These are phyloP conservation scores for Calocera cornea DNA, from an alignment of 768 basidiomycete species.

Conservation along the genomic window DNA sequence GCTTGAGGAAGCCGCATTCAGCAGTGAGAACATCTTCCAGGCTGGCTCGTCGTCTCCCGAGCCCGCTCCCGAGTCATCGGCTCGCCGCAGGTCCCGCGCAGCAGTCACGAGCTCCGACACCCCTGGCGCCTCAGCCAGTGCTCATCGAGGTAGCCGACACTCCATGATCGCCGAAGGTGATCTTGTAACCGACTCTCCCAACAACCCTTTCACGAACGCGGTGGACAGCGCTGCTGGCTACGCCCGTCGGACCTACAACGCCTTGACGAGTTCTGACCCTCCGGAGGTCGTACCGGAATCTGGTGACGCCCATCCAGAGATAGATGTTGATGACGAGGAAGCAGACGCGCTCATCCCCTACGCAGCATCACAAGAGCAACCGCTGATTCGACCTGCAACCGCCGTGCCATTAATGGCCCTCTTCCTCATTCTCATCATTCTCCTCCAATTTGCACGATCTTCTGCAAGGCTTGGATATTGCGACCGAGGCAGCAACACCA, in stretches of 20 bases:
- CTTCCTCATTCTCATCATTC: background rate
- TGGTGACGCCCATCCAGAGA: background rate
- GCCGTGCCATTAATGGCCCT: background rate
- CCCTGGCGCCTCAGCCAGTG: background rate
- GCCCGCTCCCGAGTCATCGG: background rate
- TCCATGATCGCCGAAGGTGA: background rate
- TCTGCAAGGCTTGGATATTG: conserved; percentile 63
- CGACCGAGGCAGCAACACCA: conserved; percentile 48
- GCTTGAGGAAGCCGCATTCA: background rate
- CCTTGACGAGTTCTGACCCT: conserved; percentile 54
- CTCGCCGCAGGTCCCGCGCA: background rate
- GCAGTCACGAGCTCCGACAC: background rate
- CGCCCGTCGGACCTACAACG: conserved; percentile 24
- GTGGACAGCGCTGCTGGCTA: background rate
- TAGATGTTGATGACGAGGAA: conserved; percentile 18
- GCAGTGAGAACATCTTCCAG: background rate
- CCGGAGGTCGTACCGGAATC: background rate
- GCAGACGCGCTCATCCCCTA: conserved; percentile 17
- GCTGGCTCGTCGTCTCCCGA: background rate
- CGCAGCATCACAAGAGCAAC: background rate
- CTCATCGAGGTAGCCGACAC: background rate
- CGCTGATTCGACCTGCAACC: background rate
- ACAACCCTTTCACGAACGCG: conserved; percentile 2
- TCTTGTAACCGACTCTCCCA: background rate
- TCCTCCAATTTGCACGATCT: background rate